Base-by-base conservation (phyloP, 345 rosid genomes). In the Bruguiera parviflora region DNA sequence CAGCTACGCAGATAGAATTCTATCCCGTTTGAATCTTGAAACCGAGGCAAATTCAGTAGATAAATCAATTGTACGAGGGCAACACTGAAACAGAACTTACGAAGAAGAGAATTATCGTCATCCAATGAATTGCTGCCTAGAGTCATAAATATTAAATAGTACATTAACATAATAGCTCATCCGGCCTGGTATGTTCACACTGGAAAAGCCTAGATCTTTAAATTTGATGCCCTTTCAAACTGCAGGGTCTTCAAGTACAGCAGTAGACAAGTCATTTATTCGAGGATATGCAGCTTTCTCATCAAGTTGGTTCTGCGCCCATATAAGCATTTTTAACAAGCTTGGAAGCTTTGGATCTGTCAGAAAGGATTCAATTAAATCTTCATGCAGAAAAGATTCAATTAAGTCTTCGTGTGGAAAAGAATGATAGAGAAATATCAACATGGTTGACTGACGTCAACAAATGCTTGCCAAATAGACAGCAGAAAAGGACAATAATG, bases 271-370 rank as follows among this genome's bases (percentile, higher is more conserved):
- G 77, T 92, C 84, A 5, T 80, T 96, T 73, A 92, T 90, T 75
- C 90, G 88, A 3, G 99, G 99, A 82, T 92, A 96, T n/a, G 77
- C 79, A 65, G 96, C 97, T 79, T 84, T 96, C 75, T 92, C 92
- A 73, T 92, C 98, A 6, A 96, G 94, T 77, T 88, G 90, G 43
- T 78, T 87, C 79, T 96, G 97, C 56, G 92, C 89, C 97, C 97
- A 96, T 58, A 87, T 19, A 84, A 96, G 71, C 99, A 92, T 92
- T 86, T 89, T 96, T 73, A 96, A 82, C 84, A 92, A 82, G 71
- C 88, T 87, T 64, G 96, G 94, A 66, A 96, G 96, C 82, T 96
- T 96, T 7, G 99, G 99, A 70, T 96, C 99, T 96, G 76, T 19
- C 39, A 32, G 15, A 5, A 35, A 53, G 28, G 5, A 2, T 27